Evolutionary conservation across 2,329 filamentous ascomycete species (phyloP), one percentile per base, ranked within the genome.

Genomic region (Diaporthe ampelina): DNA sequence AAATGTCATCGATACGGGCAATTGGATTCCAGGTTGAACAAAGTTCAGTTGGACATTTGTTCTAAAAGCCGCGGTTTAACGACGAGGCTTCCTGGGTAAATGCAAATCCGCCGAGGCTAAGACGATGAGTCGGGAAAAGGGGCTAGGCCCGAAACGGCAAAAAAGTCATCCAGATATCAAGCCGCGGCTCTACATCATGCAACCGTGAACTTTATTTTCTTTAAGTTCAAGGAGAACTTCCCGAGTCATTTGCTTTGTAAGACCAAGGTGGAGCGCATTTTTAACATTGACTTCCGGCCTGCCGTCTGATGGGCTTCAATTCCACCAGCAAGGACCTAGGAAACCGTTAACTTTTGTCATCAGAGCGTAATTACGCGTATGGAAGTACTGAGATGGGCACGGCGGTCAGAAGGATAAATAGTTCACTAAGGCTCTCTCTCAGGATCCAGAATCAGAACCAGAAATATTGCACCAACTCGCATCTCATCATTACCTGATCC

Each of bases 231-330:
- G 43, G 3, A 59, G 35, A 2, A 40, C 5, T 24, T 40, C 21
- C 15, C 37, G 35, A 59, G 57, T 59, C 57, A 40, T 19, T n/a
- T 40, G 57, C 57, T 59, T 40, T 43, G 58, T 43, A 61, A 61
- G 58, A 43, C 45, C 0, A 21, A 9, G 19, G 19, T 15, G 17
- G n/a, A 26, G 24, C 15, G 15, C 35, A 10, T 26, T 9, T 3
- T 17, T 35, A 35, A 24, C 17, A 40, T 61, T 43, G 37, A 26
- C 35, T 43, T 21, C 35, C 58, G 58, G 58, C n/a, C 4, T 21
- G 58, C 58, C 37, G 37, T 43, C 13, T 59, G 35, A 40, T 13
- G 35, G 3, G 57, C 57, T 19, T 40, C 57, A 59, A 59, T 3
- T 24, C 10, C 35, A 37, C 35, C 35, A 21, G 29, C 26, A 57